These are phyloP conservation scores for Marsdenia floribunda DNA, from an alignment of 257 asterid species.

Conservation along the genomic window DNA sequence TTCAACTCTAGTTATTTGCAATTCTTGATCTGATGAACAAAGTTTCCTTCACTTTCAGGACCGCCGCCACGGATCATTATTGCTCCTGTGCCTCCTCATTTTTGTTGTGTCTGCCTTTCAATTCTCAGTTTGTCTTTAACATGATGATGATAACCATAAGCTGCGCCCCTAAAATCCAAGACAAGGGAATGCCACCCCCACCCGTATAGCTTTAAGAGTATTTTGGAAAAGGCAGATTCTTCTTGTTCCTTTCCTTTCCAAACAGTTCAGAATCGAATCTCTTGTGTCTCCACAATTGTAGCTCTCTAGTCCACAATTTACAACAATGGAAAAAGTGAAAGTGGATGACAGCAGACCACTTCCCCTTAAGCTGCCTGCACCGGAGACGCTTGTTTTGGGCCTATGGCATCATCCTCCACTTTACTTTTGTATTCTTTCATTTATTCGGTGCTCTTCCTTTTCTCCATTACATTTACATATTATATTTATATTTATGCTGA, in stretches of 20 bases:
- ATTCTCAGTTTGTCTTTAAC: neutral
- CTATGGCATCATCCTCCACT: neutral
- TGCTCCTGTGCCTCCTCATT: slow-evolving; percentile 1
- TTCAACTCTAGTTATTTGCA: too few relatives aligned
- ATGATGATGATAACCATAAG: neutral
- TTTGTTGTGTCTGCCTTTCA: slow-evolving; percentile 5
- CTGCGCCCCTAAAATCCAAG: neutral
- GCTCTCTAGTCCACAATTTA: neutral
- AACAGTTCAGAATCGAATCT: neutral
- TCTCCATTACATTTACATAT: neutral
- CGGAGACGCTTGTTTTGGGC: slow-evolving; percentile 4
- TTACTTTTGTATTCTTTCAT: slow-evolving; percentile 10
- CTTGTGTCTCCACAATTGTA: too few relatives aligned
- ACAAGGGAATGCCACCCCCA: neutral
- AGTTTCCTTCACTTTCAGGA: slow-evolving; percentile 19
- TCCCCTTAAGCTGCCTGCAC: neutral
- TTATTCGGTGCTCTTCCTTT: slow-evolving; percentile 3
- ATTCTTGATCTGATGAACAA: neutral
- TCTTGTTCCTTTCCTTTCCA: slow-evolving; percentile 9
- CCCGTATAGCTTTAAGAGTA: neutral
- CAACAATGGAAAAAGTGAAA: neutral
- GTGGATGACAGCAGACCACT: neutral
- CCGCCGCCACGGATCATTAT: neutral
- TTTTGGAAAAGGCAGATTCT: slow-evolving; percentile 17
- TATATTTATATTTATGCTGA: neutral